A percentile compares a stretch with the other conserved stretches of the same genome.
phyloP scores from a whole-genome alignment of 306 rosid species.

The Quercus mongolica region DNA sequence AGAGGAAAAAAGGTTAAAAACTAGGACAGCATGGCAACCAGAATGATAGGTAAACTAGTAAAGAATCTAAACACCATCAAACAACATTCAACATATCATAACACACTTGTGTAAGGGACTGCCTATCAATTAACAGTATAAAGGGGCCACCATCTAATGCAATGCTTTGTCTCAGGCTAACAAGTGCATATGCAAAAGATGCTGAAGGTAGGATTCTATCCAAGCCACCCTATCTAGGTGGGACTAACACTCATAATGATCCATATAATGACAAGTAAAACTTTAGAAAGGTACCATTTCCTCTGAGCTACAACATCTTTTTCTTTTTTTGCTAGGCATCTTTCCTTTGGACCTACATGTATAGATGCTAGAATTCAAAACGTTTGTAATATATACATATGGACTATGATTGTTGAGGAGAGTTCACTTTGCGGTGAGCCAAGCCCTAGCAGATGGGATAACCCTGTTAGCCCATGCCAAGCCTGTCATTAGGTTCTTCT shows the following conservation, averaged over 20 bases:
- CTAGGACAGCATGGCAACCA: constrained; percentile 11
- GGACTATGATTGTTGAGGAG: background rate
- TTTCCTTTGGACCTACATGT: constrained; percentile 2
- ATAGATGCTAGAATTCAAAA: background rate
- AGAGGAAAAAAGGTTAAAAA: constrained; percentile 22
- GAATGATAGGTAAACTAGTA: constrained; percentile 11
- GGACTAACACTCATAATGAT: background rate
- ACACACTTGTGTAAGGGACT: background rate
- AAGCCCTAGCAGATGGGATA: background rate
- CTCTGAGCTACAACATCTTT: constrained; percentile 1
- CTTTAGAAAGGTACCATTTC: background rate
- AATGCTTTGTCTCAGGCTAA: background rate
- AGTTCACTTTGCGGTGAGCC: background rate
- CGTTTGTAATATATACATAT: background rate
- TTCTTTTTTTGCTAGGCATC: background rate
- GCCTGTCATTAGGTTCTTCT: background rate
- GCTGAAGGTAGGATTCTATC: background rate
- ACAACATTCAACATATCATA: background rate
- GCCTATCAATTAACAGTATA: background rate
- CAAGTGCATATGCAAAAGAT: background rate
- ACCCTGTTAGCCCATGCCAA: background rate
- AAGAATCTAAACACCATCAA: background rate
- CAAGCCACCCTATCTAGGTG: background rate
- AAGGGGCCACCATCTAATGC: background rate
- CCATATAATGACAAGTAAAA: background rate